Evolutionary conservation across 495 filamentous ascomycete genomes (phyloP).

Genomic region (Pseudotulostoma volvatum): DNA sequence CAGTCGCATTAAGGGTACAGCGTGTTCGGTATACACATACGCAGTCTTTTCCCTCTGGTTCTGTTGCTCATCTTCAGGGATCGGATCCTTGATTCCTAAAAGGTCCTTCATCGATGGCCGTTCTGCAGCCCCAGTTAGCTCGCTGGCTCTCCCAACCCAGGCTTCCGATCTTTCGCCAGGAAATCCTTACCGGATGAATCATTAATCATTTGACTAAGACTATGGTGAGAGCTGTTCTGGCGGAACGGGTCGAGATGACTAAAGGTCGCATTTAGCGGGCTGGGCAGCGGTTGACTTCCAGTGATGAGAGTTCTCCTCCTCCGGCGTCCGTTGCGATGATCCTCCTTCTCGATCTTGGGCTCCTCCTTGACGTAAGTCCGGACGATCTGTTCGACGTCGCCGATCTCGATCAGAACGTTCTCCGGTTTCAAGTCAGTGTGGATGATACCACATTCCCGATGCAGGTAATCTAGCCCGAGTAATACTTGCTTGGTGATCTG

Average conservation of each 20-base stretch:
- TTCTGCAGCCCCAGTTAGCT: constrained; percentile 9
- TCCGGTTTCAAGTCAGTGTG: constrained; percentile 97
- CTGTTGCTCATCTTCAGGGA: constrained; percentile 48
- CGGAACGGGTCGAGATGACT: constrained; percentile 52
- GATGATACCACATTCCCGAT: constrained; percentile 96
- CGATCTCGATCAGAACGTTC: constrained; percentile 97
- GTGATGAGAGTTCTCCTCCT: constrained; percentile 89
- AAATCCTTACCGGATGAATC: constrained; percentile 45
- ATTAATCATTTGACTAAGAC: constrained; percentile 67
- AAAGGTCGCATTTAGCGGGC: constrained; percentile 85
- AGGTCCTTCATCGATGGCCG: constrained; percentile 40
- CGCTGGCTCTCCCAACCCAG: too few species aligned
- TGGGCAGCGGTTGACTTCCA: constrained; percentile 89
- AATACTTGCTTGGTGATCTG: constrained; percentile 98
- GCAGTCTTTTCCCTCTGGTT: constrained; percentile 86
- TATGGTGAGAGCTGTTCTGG: constrained; percentile 58
- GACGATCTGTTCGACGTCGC: constrained; percentile 93
- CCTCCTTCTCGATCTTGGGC: constrained; percentile 50
- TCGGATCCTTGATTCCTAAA: constrained; percentile 39
- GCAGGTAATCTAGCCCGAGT: constrained; percentile 86
- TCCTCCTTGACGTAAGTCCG: constrained; percentile 88
- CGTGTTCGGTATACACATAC: constrained; percentile 35
- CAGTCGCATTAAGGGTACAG: too few species aligned
- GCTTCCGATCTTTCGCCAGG: constrained; percentile 4
- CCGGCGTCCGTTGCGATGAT: constrained; percentile 84